phyloP scores from a whole-genome alignment of 176 grass and related monocot genomes.

The Urochloa ruziziensis region DNA sequence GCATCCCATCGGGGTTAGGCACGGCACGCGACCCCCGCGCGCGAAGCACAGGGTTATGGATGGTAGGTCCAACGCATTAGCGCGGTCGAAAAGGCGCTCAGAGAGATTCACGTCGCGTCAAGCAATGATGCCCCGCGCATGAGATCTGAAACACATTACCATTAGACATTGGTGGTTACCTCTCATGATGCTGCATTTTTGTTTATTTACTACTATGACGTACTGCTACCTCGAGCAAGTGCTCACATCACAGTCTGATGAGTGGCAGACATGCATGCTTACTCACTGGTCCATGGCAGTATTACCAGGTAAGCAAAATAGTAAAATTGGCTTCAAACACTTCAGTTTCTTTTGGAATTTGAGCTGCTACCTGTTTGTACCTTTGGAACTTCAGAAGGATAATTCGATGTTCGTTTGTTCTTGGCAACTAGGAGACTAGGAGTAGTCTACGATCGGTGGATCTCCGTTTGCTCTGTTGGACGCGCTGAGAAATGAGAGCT shows the following conservation, averaged over 20 bases:
- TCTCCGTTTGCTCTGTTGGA: not conserved
- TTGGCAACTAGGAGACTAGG: no score
- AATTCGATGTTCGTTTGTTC: not conserved
- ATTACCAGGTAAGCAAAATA: not conserved
- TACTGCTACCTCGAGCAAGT: not conserved
- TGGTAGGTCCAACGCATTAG: conserved; percentile 30
- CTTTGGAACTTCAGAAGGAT: not conserved
- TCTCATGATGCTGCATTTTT: not conserved
- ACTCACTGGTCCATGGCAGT: not conserved
- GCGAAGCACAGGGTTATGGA: not conserved
- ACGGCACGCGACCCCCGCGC: not conserved
- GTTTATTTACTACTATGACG: not conserved
- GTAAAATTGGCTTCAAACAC: not conserved
- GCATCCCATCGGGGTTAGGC: not conserved
- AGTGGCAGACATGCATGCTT: not conserved
- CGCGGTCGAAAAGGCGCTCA: not conserved
- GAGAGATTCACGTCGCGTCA: conserved; percentile 16
- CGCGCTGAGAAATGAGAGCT: no score
- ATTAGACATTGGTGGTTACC: not conserved
- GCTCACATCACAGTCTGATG: not conserved
- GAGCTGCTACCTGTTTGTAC: no score
- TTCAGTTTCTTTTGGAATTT: not conserved
- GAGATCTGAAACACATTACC: not conserved
- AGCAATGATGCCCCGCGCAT: conserved; percentile 24
- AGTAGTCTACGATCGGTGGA: not conserved